Base-by-base conservation (phyloP, 129 eudicot genomes). In the Flaveria bidentis region DNA sequence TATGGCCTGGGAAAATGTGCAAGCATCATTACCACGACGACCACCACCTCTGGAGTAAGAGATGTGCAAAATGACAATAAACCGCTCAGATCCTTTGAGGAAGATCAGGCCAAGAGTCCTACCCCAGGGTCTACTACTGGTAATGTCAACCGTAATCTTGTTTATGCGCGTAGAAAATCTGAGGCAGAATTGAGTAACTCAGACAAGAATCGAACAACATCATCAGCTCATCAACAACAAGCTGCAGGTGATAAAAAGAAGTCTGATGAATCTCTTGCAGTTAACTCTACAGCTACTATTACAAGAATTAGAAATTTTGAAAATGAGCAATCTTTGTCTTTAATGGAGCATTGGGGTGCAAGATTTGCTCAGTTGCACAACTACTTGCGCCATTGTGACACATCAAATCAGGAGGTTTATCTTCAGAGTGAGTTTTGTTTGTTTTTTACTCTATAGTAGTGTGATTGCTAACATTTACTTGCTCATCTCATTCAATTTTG, bases 101-200 rank as follows among this genome's bases (percentile, higher is more conserved):
- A 65, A 72, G 71, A 77, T 75, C 67, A 75, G 69, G n/a, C 78
- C 82, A 76, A 73, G 74, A 71, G 70, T 71, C 81, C 67, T 16
- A 58, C 49, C 30, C 58, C 76, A 26, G 76, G 80, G 2, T 7
- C 66, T 60, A 63, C 45, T 63, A 75, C 36, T 61, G 76, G 45
- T 20, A 74, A 41, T 74, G 60, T 67, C 47, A 83, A 75, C 72
- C 81, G 45, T 41, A 81, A 83, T 74, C 77, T 74, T 12, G 87
- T 83, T 83, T 83, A 83, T 28, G 87, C 84, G 2, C 81, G 84
- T 46, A 75, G 84, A 68, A 83, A 83, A 69, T 70, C 81, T 15
- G 87, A 83, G 52, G 75, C 71, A 33, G 87, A 83, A 62, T 45
- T 69, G 66, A 71, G n/a, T 18, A 82, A 82, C 73, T 55, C 57